Evolutionary conservation across 805 yeast genomes (phyloP).

Genomic region (Suhomyces vadensis): DNA sequence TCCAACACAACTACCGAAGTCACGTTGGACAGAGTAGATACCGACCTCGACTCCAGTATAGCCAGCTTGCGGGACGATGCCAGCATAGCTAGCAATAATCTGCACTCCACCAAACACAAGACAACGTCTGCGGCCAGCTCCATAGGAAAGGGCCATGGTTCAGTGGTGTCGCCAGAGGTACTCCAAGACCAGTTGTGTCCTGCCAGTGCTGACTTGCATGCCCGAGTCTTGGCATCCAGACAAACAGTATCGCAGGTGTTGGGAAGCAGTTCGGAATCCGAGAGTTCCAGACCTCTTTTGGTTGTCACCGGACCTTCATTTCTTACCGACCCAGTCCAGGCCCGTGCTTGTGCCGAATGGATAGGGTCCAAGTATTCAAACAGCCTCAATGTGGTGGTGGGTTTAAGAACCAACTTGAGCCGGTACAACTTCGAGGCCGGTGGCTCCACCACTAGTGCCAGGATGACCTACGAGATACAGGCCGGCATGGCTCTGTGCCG

Average conservation of each 20-base stretch:
- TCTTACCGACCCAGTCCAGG: slow-evolving; percentile 32
- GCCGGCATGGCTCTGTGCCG: slow-evolving; percentile 45
- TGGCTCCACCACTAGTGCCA: slow-evolving; percentile 7
- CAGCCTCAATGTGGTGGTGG: slow-evolving; percentile 21
- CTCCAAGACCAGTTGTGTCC: slow-evolving; percentile 43
- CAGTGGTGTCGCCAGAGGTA: slow-evolving; percentile 46
- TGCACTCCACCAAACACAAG: too few relatives aligned
- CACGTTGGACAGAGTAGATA: not conserved
- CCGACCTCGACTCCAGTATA: slow-evolving; percentile 4
- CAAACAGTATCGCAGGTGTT: slow-evolving; percentile 7
- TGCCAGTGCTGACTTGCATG: slow-evolving; percentile 24
- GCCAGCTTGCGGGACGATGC: slow-evolving; percentile 2
- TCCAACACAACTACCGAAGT: not conserved
- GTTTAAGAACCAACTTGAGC: slow-evolving; percentile 41
- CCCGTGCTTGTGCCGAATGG: slow-evolving; percentile 45
- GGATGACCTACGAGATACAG: slow-evolving; percentile 33
- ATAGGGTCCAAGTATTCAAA: slow-evolving; percentile 15
- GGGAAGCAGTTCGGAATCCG: not conserved
- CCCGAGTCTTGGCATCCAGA: slow-evolving; percentile 33
- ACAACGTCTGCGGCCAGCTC: not conserved
- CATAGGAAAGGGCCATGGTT: slow-evolving; percentile 26
- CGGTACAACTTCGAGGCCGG: slow-evolving; percentile 24
- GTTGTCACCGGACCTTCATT: slow-evolving; percentile 43
- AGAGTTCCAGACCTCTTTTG: slow-evolving; percentile 17
- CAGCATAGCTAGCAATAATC: too few relatives aligned